Percentiles rank a stretch among this genome's conserved stretches.
Conservation (phyloP, 208 protist genomes). For the Crithidia acanthocephali region DNA sequence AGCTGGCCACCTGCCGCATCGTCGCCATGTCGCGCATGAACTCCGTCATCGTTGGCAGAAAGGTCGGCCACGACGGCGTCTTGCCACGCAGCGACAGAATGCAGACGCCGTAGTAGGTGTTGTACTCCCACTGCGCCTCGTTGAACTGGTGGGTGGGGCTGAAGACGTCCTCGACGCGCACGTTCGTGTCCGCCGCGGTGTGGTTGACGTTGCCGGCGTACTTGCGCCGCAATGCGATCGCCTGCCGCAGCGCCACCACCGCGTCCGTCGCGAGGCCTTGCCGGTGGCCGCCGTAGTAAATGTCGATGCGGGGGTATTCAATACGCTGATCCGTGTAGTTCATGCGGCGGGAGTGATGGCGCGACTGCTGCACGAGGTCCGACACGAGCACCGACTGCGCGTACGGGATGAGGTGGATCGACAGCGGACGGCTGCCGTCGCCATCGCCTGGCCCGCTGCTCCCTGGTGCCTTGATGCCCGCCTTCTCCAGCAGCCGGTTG, state of each 20-base stretch:
- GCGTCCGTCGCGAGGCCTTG: conserved; percentile 41
- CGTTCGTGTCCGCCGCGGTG: conserved; percentile 39
- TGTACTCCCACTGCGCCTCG: conserved; percentile 88
- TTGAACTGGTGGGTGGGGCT: conserved; percentile 73
- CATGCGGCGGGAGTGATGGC: conserved; percentile 40
- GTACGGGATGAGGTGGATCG: conserved; percentile 48
- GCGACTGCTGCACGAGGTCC: conserved; percentile 56
- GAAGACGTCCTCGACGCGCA: conserved; percentile 88
- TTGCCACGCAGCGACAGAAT: conserved; percentile 72
- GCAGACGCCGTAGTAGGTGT: conserved; percentile 91
- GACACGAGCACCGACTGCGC: conserved; percentile 48
- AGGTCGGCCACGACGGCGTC: conserved; percentile 76
- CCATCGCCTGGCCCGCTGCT: conserved; percentile 11
- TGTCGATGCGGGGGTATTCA: conserved; percentile 82
- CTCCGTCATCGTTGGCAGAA: conserved; percentile 73
- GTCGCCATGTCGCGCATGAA: conserved; percentile 86
- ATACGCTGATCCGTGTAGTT: conserved; percentile 85
- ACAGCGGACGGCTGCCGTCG: conserved; percentile 17
- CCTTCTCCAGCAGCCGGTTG: conserved; percentile 69
- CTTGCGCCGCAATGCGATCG: conserved; percentile 74
- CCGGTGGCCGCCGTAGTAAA: conserved; percentile 47
- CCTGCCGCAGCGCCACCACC: conserved; percentile 66
- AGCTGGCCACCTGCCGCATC: conserved; percentile 66
- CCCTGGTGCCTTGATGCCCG: conserved; percentile 48
- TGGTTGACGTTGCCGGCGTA: conserved; percentile 71